Conservation (phyloP, 495 filamentous ascomycete species). For the Talaromyces trachyspermus region DNA sequence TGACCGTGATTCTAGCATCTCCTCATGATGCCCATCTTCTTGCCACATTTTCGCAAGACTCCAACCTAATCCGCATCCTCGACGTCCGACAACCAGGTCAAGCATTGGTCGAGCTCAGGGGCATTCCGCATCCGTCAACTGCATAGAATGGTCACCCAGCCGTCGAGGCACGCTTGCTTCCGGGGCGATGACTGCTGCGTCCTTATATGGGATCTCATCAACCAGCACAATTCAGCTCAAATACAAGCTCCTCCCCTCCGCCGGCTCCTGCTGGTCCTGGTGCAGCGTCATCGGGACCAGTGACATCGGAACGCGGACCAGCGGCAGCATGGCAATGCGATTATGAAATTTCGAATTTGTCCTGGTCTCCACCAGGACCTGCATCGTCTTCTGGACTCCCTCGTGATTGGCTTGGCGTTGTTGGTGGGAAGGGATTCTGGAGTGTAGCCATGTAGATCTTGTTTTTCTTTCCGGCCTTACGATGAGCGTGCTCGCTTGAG, state of each 20-base stretch:
- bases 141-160: slow-evolving; percentile 89
- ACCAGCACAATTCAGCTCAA: slow-evolving; percentile 50
- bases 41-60: slow-evolving; percentile 92
- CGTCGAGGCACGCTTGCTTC: slow-evolving; percentile 84
- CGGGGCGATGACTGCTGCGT: slow-evolving; percentile 89
- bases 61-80: slow-evolving; percentile 85
- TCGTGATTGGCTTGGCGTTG: slow-evolving; percentile 91
- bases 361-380: slow-evolving; percentile 80
- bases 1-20: no score
- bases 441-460: slow-evolving; percentile 58
- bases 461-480: neutral
- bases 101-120: slow-evolving; percentile 86
- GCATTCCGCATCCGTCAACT: slow-evolving; percentile 79
- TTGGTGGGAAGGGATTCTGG: slow-evolving; percentile 86
- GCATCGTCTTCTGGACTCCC: slow-evolving; percentile 55
- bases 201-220: slow-evolving; percentile 88
- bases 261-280: slow-evolving; percentile 29
- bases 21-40: slow-evolving; percentile 94
- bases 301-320: slow-evolving; percentile 51
- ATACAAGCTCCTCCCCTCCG: no score
- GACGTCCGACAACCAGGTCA: slow-evolving; percentile 96
- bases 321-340: slow-evolving; percentile 89
- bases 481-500: neutral
- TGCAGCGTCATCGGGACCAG: slow-evolving; percentile 35
- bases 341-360: slow-evolving; percentile 91